These are phyloP conservation scores for Hanseniaspora guilliermondii DNA, from an alignment of 805 yeast species.

Conservation along the genomic window DNA sequence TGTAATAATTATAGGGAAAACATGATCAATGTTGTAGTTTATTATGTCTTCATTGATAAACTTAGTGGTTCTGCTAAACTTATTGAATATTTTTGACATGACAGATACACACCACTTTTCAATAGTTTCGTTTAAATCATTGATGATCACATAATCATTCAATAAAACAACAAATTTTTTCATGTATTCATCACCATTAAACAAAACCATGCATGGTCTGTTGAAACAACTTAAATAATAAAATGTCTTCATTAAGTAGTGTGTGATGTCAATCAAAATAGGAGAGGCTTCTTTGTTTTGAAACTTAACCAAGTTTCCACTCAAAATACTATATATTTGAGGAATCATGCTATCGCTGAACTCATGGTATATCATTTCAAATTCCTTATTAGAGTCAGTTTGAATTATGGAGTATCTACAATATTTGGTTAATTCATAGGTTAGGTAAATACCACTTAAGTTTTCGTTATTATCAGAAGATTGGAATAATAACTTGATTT, in stretches of 20 bases:
- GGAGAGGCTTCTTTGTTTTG: background rate
- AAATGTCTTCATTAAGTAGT: slow-evolving; percentile 42
- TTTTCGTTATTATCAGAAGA: background rate
- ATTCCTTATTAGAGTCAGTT: background rate
- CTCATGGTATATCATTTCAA: background rate
- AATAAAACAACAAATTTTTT: slow-evolving; percentile 58
- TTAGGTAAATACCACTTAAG: slow-evolving; percentile 5
- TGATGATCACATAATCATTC: slow-evolving; percentile 38
- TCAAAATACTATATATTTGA: background rate
- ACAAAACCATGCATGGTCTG: slow-evolving; percentile 44
- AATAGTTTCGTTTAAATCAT: slow-evolving; percentile 45
- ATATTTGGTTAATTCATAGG: slow-evolving; percentile 9
- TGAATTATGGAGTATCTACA: slow-evolving; percentile 9
- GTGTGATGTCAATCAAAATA: slow-evolving; percentile 3
- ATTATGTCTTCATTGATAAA: slow-evolving; percentile 39
- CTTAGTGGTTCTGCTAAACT: slow-evolving; percentile 43
- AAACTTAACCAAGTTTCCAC: background rate
- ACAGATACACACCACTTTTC: slow-evolving; percentile 87
- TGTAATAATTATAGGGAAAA: slow-evolving; percentile 39
- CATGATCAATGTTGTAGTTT: slow-evolving; percentile 38
- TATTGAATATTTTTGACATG: slow-evolving; percentile 52
- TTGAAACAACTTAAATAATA: slow-evolving; percentile 45
- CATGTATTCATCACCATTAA: slow-evolving; percentile 26
- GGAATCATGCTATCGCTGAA: slow-evolving; percentile 9
- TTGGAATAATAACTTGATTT: slow-evolving; percentile 6